These are phyloP conservation scores for Mortierella sp. DNA, from an alignment of 371 early-diverging fungal genomes.

Conservation along the genomic window DNA sequence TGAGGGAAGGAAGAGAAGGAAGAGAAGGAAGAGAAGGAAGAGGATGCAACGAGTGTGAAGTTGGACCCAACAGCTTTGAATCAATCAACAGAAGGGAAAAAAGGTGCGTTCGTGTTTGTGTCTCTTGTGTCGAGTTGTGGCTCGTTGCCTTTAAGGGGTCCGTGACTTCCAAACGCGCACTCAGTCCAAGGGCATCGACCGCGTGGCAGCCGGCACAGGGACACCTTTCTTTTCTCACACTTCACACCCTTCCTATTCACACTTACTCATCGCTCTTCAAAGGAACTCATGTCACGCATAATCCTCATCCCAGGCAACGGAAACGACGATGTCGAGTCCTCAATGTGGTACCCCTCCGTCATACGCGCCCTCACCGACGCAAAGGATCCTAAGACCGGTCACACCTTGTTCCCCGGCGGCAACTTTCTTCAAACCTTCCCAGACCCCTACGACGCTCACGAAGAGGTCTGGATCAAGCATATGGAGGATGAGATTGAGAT, in stretches of 20 bases:
- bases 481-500: slow-evolving; percentile 55
- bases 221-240: neutral
- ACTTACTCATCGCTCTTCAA: neutral
- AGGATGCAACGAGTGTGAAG: neutral
- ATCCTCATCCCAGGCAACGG: slow-evolving; percentile 58
- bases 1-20: neutral
- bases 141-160: slow-evolving; percentile 17
- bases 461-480: slow-evolving; percentile 51
- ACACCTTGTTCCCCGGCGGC: slow-evolving; percentile 46
- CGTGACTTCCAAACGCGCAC: slow-evolving; percentile 7
- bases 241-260: neutral
- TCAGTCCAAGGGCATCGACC: neutral
- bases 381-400: slow-evolving; percentile 20
- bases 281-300: slow-evolving; percentile 45
- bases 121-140: slow-evolving; percentile 13
- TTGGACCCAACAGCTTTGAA: neutral
- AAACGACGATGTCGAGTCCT: slow-evolving; percentile 45
- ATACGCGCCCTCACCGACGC: slow-evolving; percentile 33
- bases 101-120: slow-evolving; percentile 11
- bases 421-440: slow-evolving; percentile 51
- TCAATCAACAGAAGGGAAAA: neutral
- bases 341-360: slow-evolving; percentile 59
- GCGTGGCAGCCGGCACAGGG: neutral
- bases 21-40: neutral
- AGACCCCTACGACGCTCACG: slow-evolving; percentile 49